Percentiles rank a stretch among this genome's conserved stretches.
Evolutionary conservation across 2,329 filamentous ascomycete species (phyloP).

Genomic region (Tolypocladium capitatum): DNA sequence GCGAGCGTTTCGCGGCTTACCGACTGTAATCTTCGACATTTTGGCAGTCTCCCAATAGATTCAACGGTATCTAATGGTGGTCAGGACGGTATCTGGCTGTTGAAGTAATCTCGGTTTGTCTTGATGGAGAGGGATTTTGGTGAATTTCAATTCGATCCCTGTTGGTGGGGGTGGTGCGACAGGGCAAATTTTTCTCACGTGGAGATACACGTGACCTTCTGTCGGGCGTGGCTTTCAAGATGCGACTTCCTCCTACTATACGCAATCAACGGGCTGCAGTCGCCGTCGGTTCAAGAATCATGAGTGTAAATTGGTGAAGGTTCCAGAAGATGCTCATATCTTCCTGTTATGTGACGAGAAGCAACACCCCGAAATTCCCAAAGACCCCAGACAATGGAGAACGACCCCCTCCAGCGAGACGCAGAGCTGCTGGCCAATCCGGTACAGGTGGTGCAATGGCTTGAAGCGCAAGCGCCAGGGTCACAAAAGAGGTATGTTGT

Average conservation of each 20-base stretch:
- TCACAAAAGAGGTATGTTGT: conserved; percentile 23
- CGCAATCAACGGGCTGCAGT: not conserved
- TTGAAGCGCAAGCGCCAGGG: conserved; percentile 24
- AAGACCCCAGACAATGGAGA: conserved; percentile 7
- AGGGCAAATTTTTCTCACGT: conserved; percentile 25
- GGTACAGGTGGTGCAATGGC: conserved; percentile 25
- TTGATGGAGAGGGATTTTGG: conserved; percentile 8
- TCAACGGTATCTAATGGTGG: conserved; percentile 57
- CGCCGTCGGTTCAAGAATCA: not conserved
- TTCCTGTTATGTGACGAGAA: not conserved
- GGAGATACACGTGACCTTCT: conserved; percentile 15
- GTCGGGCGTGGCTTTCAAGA: not conserved
- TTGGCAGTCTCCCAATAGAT: conserved; percentile 80
- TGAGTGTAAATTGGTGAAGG: not conserved
- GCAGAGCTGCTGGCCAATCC: conserved; percentile 22
- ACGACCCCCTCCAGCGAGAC: conserved; percentile 12
- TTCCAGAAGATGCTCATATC: not conserved
- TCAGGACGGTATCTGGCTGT: conserved; percentile 20
- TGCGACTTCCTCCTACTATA: conserved; percentile 2
- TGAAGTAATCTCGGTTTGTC: conserved; percentile 5
- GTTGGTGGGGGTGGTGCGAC: conserved; percentile 12
- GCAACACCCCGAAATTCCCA: not conserved
- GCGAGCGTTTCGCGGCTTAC: conserved; percentile 22
- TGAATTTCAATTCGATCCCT: conserved; percentile 7
- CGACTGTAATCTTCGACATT: conserved; percentile 80